These are phyloP conservation scores for Anisodus acutangulus DNA, from an alignment of 257 asterid species.

Conservation along the genomic window DNA sequence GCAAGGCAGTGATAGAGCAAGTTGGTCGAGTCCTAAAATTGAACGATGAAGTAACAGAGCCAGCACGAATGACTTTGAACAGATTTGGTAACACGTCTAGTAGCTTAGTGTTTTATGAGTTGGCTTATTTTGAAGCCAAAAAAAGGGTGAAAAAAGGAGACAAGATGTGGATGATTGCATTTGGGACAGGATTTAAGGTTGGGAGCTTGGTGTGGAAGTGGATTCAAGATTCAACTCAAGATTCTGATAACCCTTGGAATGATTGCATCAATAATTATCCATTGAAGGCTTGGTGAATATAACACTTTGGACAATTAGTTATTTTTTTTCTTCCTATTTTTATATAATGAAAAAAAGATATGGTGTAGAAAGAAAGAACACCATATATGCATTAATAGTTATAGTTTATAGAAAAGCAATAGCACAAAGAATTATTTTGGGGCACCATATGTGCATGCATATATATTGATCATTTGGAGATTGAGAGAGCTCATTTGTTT, in stretches of 20 bases:
- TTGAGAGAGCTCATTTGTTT: no score
- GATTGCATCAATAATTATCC: constrained; percentile 65
- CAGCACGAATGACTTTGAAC: constrained; percentile 64
- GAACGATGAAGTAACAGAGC: constrained; percentile 51
- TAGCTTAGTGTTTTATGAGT: constrained; percentile 66
- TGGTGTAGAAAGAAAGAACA: not conserved
- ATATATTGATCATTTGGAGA: no score
- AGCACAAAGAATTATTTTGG: no score
- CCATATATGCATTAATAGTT: no score
- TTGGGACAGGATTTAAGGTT: constrained; percentile 74
- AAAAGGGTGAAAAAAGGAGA: constrained; percentile 68
- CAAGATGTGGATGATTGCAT: constrained; percentile 75
- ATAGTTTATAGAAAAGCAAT: no score
- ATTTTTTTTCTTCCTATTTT: no score
- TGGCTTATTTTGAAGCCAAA: constrained; percentile 70
- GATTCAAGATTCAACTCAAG: constrained; percentile 52
- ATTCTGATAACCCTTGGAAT: constrained; percentile 68
- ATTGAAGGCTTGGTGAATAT: constrained; percentile 39
- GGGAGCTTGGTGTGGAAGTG: constrained; percentile 71
- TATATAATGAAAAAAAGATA: not conserved
- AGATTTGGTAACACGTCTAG: constrained; percentile 79
- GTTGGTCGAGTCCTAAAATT: constrained; percentile 52
- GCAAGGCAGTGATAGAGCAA: constrained; percentile 65
- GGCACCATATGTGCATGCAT: no score
- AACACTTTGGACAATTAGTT: no score